Conservation (phyloP, 1,139 yeast species). For the Meyerozyma sp. region DNA sequence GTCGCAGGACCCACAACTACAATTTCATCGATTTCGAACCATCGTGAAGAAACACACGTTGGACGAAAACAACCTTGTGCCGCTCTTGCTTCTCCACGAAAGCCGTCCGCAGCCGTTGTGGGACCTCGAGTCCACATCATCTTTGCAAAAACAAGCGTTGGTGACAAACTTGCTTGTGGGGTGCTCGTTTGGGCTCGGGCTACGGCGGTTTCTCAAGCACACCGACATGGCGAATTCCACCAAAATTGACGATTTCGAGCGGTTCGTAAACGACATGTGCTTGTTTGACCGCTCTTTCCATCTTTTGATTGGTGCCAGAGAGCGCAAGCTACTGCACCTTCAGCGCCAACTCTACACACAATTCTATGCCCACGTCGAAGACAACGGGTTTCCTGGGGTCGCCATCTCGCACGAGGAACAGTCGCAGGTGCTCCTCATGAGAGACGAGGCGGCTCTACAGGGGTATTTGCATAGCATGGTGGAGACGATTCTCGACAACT, state of each 20-base stretch:
- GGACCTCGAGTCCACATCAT: slow-evolving; percentile 2
- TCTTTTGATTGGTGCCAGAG: slow-evolving; percentile 10
- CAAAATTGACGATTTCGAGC: slow-evolving; percentile 13
- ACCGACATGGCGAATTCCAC: background rate
- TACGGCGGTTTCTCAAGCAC: background rate
- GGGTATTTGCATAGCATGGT: slow-evolving; percentile 3
- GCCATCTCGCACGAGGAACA: background rate
- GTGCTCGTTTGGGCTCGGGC: slow-evolving; percentile 6
- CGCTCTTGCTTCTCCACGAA: background rate
- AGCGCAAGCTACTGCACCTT: slow-evolving; percentile 8
- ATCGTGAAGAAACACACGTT: background rate
- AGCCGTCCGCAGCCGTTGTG: background rate
- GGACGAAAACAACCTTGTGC: background rate
- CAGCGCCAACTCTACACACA: slow-evolving; percentile 7
- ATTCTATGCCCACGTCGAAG: slow-evolving; percentile 8
- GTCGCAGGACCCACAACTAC: background rate
- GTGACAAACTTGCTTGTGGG: slow-evolving; percentile 4
- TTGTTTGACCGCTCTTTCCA: slow-evolving; percentile 19
- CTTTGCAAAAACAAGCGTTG: slow-evolving; percentile 7
- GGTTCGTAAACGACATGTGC: slow-evolving; percentile 21
- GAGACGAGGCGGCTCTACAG: slow-evolving; percentile 1
- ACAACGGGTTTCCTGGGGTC: slow-evolving; percentile 2
- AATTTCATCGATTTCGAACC: background rate
- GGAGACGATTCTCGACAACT: slow-evolving; percentile 1
- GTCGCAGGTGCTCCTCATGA: slow-evolving; percentile 2